phyloP scores from a whole-genome alignment of 2,329 filamentous ascomycete genomes.

The Tolypocladium tundrense region DNA sequence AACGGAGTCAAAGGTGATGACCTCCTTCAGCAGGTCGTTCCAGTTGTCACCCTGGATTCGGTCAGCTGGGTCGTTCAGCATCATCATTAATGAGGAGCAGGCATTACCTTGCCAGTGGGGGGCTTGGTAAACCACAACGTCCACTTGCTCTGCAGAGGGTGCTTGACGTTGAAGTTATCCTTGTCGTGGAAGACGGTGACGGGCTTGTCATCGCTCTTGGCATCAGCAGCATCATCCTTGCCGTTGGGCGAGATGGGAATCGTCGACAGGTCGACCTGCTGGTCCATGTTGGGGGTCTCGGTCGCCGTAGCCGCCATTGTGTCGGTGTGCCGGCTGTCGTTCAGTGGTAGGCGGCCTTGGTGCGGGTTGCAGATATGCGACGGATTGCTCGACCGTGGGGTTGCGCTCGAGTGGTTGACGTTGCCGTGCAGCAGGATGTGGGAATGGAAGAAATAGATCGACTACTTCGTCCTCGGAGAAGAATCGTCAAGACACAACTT shows the following conservation, averaged over 20 bases:
- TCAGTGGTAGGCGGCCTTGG: background rate
- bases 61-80: background rate
- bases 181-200: slow-evolving; percentile 97
- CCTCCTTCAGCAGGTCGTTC: slow-evolving; percentile 96
- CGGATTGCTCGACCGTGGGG: slow-evolving; percentile 9
- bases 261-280: slow-evolving; percentile 57
- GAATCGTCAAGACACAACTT: slow-evolving; percentile 14
- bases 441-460: slow-evolving; percentile 12
- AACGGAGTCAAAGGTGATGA: slow-evolving; percentile 96
- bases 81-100: slow-evolving; percentile 1
- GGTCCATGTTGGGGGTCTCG: slow-evolving; percentile 26
- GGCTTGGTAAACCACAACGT: slow-evolving; percentile 99
- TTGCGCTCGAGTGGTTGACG: slow-evolving; percentile 4
- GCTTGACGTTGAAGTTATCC: slow-evolving; percentile 99
- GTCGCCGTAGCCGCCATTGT: slow-evolving; percentile 26
- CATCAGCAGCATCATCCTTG: slow-evolving; percentile 35
- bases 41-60: slow-evolving; percentile 78
- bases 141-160: slow-evolving; percentile 95
- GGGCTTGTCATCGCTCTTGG: slow-evolving; percentile 47
- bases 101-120: slow-evolving; percentile 76
- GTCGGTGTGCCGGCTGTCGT: background rate
- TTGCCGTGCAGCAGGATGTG: slow-evolving; percentile 2
- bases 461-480: slow-evolving; percentile 15
- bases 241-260: slow-evolving; percentile 58
- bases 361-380: slow-evolving; percentile 6